Conservation (phyloP, 2,329 filamentous ascomycete species). For the Xylariaceae sp. region DNA sequence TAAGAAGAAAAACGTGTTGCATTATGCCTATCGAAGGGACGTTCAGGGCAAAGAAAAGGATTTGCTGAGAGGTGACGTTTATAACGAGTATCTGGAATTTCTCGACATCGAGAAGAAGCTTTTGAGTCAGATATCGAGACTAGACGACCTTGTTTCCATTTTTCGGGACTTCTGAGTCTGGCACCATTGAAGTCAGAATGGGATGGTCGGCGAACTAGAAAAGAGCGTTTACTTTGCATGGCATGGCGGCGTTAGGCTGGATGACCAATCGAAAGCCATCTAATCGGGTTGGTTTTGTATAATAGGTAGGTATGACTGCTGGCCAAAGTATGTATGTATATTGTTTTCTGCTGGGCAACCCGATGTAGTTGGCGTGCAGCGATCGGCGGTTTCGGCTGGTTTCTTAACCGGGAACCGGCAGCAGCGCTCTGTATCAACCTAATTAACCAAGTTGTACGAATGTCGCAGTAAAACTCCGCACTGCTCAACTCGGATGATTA, state of each 20-base stretch:
- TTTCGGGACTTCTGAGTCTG: slow-evolving; percentile 61
- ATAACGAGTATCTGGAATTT: slow-evolving; percentile 56
- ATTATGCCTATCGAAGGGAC: slow-evolving; percentile 79
- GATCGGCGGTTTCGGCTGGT: not conserved
- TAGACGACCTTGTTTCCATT: slow-evolving; percentile 81
- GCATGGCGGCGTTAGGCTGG: slow-evolving; percentile 30
- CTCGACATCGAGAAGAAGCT: slow-evolving; percentile 68
- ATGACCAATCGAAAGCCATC: slow-evolving; percentile 5
- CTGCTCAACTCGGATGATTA: too few relatives aligned
- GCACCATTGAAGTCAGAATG: slow-evolving; percentile 13
- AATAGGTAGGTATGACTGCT: not conserved
- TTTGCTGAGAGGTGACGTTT: slow-evolving; percentile 70
- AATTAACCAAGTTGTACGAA: not conserved
- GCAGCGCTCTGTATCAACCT: not conserved
- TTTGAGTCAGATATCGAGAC: slow-evolving; percentile 69
- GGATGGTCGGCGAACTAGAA: slow-evolving; percentile 6
- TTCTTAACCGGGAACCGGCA: not conserved
- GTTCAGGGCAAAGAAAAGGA: slow-evolving; percentile 80
- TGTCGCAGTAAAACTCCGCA: not conserved
- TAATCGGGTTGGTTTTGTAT: slow-evolving; percentile 14
- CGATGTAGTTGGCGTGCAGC: not conserved
- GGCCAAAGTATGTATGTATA: not conserved
- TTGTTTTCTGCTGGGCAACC: not conserved
- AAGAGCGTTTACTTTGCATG: slow-evolving; percentile 24
- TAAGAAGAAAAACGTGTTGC: slow-evolving; percentile 66